Base-by-base conservation (phyloP, 176 grass and related monocot genomes). In the Bromus sterilis region DNA sequence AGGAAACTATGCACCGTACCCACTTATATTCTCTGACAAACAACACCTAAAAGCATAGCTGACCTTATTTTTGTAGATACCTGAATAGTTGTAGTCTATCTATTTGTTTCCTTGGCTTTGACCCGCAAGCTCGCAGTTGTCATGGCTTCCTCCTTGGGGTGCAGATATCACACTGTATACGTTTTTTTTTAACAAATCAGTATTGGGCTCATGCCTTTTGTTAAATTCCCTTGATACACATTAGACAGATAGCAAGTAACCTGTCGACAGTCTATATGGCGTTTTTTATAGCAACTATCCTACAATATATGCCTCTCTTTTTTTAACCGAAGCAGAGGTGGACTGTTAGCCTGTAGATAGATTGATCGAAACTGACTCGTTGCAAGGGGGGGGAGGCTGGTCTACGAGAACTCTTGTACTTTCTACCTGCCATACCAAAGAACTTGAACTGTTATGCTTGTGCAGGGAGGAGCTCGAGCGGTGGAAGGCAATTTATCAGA, bases 391-490 rank as follows among this genome's bases (percentile, higher is more conserved):
- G 61, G 5, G 11, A 5, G 48, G 9, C 55, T 49, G 18, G 5
- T 56, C 16, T 87, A 60, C 13, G 11, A 74, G 57, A 20, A 73
- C 7, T 65, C 49, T 57, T 24, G 55, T 11, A 57, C 55, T 57
- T 57, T 57, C 55, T 6, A 65, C n/a, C 25, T 74, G 76, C 51
- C n/a, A 26, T 70, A 20, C 37, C 14, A 73, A 3, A 25, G 41
- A 40, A 37, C 23, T 77, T 85, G 56, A 23, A 20, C 24, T 73
- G 56, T n/a, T 62, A 14, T 74, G 65, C 21, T 66, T 86, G 21
- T 86, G 56, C 90, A 99, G 96, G 86, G 96, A 95, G 75, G 96
- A 99, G 79, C 77, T 99, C 26, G 91, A 95, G 66, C 84, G 93
- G 32, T 90, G 91, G 96, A 99, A 93, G 65, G 71, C 83, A 21